phyloP scores from a whole-genome alignment of 2,329 filamentous ascomycete species.

The Fusarium poae region DNA sequence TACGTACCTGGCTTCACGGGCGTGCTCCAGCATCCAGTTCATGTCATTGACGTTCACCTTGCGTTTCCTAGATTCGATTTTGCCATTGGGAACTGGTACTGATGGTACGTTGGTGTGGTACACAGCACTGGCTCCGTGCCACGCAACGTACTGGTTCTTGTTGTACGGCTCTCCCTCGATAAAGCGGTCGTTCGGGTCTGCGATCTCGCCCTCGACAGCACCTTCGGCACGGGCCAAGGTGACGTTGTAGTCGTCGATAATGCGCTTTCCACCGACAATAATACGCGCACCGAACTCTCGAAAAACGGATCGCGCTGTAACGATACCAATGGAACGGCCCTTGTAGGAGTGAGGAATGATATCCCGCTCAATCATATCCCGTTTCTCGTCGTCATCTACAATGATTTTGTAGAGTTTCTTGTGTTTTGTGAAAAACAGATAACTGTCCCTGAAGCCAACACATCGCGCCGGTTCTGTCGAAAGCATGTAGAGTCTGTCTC shows the following conservation, averaged over 20 bases:
- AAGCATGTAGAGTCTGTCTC: conserved; percentile 93
- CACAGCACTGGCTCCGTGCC: conserved; percentile 96
- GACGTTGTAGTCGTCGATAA: conserved; percentile 92
- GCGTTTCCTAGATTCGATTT: conserved; percentile 84
- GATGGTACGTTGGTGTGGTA: conserved; percentile 87
- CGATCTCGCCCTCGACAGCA: conserved; percentile 87
- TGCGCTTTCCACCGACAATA: conserved; percentile 87
- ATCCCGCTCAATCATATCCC: conserved; percentile 92
- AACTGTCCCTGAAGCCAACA: conserved; percentile 96
- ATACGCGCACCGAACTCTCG: conserved; percentile 96
- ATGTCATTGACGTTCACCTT: conserved; percentile 90
- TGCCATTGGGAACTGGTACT: conserved; percentile 80
- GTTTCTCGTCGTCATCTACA: conserved; percentile 96
- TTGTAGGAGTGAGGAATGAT: conserved; percentile 99
- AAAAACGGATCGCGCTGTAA: conserved; percentile 96
- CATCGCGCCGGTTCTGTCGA: conserved; percentile 97
- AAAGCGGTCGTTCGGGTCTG: conserved; percentile 87
- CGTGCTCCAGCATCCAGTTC: conserved; percentile 98
- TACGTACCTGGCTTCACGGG: conserved; percentile 84
- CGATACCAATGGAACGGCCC: conserved; percentile 94
- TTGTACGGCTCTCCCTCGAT: conserved; percentile 90
- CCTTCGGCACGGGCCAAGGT: conserved; percentile 80
- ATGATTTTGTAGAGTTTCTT: conserved; percentile 97
- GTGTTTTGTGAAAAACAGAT: conserved; percentile 99
- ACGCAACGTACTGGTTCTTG: conserved; percentile 98